A percentile compares a stretch with the other conserved stretches of the same genome.
These are phyloP conservation scores for Taphrina flavorubra DNA, from an alignment of 1,139 yeast genomes.

Conservation along the genomic window DNA sequence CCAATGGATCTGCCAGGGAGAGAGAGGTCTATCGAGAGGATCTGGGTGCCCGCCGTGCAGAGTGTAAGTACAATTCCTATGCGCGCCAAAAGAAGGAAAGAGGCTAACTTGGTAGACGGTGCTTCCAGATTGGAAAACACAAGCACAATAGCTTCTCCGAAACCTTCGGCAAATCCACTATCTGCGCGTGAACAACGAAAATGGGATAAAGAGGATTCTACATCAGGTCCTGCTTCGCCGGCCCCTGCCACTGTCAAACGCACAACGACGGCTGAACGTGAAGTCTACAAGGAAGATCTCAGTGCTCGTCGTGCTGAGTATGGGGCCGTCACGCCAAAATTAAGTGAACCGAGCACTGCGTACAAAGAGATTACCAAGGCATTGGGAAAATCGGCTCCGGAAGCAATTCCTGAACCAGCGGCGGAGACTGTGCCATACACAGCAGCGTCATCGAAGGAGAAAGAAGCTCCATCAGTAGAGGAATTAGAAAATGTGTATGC, in stretches of 20 bases:
- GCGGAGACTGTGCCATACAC: slow-evolving; percentile 16
- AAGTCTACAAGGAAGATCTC: slow-evolving; percentile 31
- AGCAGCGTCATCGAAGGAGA: background rate
- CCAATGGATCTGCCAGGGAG: background rate
- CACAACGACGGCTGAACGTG: slow-evolving; percentile 13
- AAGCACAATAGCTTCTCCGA: background rate
- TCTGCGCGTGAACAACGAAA: slow-evolving; percentile 30
- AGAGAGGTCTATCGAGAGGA: slow-evolving; percentile 37
- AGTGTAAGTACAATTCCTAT: slow-evolving; percentile 16
- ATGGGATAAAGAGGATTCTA: slow-evolving; percentile 15
- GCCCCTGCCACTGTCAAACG: background rate
- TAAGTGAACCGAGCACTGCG: slow-evolving; percentile 25
- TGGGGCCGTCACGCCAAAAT: slow-evolving; percentile 35
- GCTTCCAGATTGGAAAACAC: background rate
- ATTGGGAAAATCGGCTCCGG: slow-evolving; percentile 22
- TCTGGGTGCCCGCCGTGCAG: slow-evolving; percentile 28
- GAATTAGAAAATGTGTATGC: slow-evolving; percentile 33
- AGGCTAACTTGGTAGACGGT: slow-evolving; percentile 12
- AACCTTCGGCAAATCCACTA: background rate
- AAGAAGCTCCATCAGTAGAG: slow-evolving; percentile 6
- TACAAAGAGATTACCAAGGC: slow-evolving; percentile 32
- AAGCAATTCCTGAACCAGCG: background rate
- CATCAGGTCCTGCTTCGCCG: background rate
- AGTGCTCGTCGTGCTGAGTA: slow-evolving; percentile 38
- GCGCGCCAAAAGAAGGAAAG: background rate